These are phyloP conservation scores for Pichia heedii DNA, from an alignment of 805 yeast species.

Conservation along the genomic window DNA sequence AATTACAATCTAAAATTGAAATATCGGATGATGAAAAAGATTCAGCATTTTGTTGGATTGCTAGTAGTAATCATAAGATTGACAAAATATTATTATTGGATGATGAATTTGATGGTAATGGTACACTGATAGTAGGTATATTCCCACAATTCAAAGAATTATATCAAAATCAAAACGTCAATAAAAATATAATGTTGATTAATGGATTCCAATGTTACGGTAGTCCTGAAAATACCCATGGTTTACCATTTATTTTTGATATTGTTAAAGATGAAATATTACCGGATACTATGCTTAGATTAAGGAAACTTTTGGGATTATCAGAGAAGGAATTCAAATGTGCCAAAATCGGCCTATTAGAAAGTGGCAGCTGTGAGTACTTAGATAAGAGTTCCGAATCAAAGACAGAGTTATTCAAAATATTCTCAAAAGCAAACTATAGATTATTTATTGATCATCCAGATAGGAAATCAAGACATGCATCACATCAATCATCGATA, in stretches of 20 bases:
- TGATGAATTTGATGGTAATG: slow-evolving; percentile 31
- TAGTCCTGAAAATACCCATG: slow-evolving; percentile 57
- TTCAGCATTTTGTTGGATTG: slow-evolving; percentile 50
- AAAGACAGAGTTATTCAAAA: slow-evolving; percentile 42
- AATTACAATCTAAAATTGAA: slow-evolving; percentile 46
- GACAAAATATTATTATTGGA: slow-evolving; percentile 27
- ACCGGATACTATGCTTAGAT: slow-evolving; percentile 51
- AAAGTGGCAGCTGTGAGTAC: slow-evolving; percentile 26
- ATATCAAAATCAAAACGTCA: slow-evolving; percentile 11
- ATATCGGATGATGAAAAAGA: slow-evolving; percentile 39
- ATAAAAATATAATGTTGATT: slow-evolving; percentile 32
- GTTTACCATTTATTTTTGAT: slow-evolving; percentile 79
- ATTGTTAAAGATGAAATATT: slow-evolving; percentile 60
- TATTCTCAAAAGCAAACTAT: slow-evolving; percentile 20
- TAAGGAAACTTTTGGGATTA: slow-evolving; percentile 62
- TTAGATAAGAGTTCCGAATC: slow-evolving; percentile 44
- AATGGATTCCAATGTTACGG: slow-evolving; percentile 74
- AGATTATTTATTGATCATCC: slow-evolving; percentile 80
- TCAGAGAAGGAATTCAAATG: slow-evolving; percentile 76
- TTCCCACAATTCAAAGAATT: slow-evolving; percentile 29
- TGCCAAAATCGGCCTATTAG: slow-evolving; percentile 55
- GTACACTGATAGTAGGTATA: slow-evolving; percentile 38
- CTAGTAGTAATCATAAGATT: slow-evolving; percentile 25
- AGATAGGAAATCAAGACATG: slow-evolving; percentile 60
- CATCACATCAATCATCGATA: slow-evolving; percentile 48